Evolutionary conservation across 116 monocot species (phyloP), one percentile per base, ranked within the genome.

Genomic region (Papilionanthe hybrid): DNA sequence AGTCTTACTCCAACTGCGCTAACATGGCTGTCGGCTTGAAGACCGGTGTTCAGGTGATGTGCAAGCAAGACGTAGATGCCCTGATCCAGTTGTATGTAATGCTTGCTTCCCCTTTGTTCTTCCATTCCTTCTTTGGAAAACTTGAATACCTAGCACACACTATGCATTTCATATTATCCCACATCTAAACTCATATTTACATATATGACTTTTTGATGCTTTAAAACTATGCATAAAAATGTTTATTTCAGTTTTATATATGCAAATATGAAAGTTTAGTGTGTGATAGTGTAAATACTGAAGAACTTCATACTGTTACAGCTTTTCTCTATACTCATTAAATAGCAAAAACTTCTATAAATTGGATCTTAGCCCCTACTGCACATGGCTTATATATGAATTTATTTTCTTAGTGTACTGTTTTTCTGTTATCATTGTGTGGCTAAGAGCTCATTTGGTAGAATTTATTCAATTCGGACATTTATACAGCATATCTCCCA

Each of bases 21-120:
- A 85, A 90, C 56, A 89, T 98, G 98, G 98, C 98, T 3, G 91
- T 98, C 8, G 89, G 89, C 43, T 86, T 92, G 44, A 87, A 89
- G 77, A 92, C 94, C 7, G 92, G 98, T 8, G 94, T 94, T 32
- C 98, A 94, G 98, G 83, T 98, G 79, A 98, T 98, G 98, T 98
- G 98, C 87, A 98, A 98, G 72, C 86, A 99, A 75, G 89, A 92
- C 20, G 99, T n/a, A n/a, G n/a, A 99, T 83, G 95, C 99, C 99
- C 99, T 68, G 99, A 99, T 85, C 99, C 95, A 75, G 92, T 99
- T 81, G 99, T 99, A 94, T 45, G 88, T 41, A 53, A 37, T 56
- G 60, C 44, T 83, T 53, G 77, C 10, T 42, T 41, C 53, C 47
- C 60, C 79, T 58, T 50, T 77, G 30, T 72, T 73, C 47, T 44